Base-by-base conservation (phyloP, 1,284 basidiomycete species). In the Cryptococcus sp. region DNA sequence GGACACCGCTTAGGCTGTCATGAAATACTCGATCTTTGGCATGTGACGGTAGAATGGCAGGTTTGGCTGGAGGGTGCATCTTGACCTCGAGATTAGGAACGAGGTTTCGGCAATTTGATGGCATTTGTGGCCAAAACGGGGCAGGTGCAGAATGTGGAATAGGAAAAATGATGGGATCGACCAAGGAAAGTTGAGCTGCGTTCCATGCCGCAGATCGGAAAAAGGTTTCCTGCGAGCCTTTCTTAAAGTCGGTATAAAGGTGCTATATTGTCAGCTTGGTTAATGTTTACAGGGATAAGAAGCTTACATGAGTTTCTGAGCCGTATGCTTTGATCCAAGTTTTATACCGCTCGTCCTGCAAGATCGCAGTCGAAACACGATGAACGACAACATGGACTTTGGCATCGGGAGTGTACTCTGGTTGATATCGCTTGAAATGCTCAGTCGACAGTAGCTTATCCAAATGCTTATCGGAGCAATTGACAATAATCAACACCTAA, bases 141-240 rank as follows among this genome's bases (percentile, higher is more conserved):
- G 5, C 65, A 59, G 37, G 80, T 61, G 1, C 69, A 76, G 63
- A 43, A 22, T 80, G 84, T 50, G 83, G 78, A 0, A 86, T 86
- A 0, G 82, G 81, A 77, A 96, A 97, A 62, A 93, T 82, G 1
- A 81, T 69, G 0, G 79, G 57, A 63, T 96, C 88, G 31, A 96
- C 76, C 52, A 84, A 76, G 56, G 83, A 83, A 4, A 96, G 78
- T 41, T 83, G 81, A 18, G 90, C 78, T 49, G 87, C 85, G 54
- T 83, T 82, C 61, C 83, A 83, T 2, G 86, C 85, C 9, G 85
- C 82, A 21, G 84, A 85, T 0, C 84, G 85, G 66, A 89, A 93
- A 14, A 84, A 84, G 22, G 88, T 77, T 3, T 80, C 82, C 72
- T 94, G 83, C 4, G 83, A 74, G 39, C 77, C 76, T 50, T 84